Conservation (phyloP, 2,329 filamentous ascomycete genomes). For the Bipolaris gigantea region DNA sequence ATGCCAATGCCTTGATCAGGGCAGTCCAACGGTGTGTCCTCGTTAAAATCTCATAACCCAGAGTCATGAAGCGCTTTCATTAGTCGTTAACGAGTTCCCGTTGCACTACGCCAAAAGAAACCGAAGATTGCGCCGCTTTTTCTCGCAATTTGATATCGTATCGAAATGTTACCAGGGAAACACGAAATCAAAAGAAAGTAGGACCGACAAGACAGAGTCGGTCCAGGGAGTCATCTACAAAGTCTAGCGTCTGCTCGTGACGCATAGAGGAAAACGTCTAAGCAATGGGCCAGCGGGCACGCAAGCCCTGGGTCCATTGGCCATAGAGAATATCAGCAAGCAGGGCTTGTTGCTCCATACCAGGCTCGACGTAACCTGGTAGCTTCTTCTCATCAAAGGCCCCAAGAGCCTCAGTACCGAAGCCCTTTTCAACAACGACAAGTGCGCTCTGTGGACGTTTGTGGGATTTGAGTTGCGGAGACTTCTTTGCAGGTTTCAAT, state of each 20-base stretch:
- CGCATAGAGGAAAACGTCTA: constrained; percentile 1
- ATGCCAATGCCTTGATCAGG: neutral
- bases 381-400: constrained; percentile 54
- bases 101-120: neutral
- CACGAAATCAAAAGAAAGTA: neutral
- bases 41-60: neutral
- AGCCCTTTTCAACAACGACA: constrained; percentile 48
- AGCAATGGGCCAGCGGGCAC: constrained; percentile 50
- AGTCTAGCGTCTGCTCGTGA: neutral
- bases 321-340: constrained; percentile 88
- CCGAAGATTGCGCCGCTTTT: neutral
- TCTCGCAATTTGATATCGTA: neutral
- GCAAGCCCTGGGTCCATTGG: constrained; percentile 84
- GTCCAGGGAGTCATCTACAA: neutral
- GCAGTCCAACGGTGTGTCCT: neutral
- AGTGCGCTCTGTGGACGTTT: constrained; percentile 56
- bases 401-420: constrained; percentile 44
- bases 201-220: neutral
- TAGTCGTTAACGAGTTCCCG: neutral
- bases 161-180: neutral
- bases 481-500: constrained; percentile 75
- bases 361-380: constrained; percentile 63
- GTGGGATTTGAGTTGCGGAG: constrained; percentile 79
- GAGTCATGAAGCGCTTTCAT: constrained; percentile 1
- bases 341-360: constrained; percentile 91